Percentiles rank a stretch among this genome's conserved stretches.
These are phyloP conservation scores for Ceratocystiopsis brevicomis DNA, from an alignment of 2,329 filamentous ascomycete species.

Conservation along the genomic window DNA sequence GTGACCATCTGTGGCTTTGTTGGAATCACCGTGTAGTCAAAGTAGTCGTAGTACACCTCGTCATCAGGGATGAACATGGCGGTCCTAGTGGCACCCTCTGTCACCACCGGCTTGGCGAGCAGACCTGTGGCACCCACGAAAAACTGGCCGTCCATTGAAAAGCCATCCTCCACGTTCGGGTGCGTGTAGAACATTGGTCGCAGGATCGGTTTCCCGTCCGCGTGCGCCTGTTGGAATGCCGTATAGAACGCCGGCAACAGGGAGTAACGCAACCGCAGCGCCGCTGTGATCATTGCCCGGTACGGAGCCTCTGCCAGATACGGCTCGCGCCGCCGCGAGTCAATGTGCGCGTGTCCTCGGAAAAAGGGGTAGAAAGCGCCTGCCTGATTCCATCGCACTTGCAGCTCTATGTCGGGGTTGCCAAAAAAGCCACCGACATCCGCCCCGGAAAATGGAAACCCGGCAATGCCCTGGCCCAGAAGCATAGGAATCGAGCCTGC, in stretches of 20 bases:
- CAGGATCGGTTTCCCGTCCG: constrained; percentile 69
- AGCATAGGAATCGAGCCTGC: constrained; percentile 86
- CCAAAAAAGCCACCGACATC: constrained; percentile 98
- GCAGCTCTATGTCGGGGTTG: constrained; percentile 80
- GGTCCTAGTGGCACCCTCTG: constrained; percentile 51
- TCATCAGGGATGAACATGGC: constrained; percentile 78
- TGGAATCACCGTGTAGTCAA: constrained; percentile 57
- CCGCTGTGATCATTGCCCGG: constrained; percentile 68
- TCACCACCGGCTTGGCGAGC: constrained; percentile 77
- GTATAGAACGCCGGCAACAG: constrained; percentile 93
- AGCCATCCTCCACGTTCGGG: constrained; percentile 69
- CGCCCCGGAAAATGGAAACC: constrained; percentile 84
- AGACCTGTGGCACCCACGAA: constrained; percentile 79
- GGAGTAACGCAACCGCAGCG: constrained; percentile 72
- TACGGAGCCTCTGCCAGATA: constrained; percentile 77
- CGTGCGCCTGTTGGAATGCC: constrained; percentile 76
- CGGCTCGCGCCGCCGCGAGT: constrained; percentile 82
- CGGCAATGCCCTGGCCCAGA: constrained; percentile 76
- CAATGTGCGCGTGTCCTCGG: constrained; percentile 91
- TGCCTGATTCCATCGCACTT: constrained; percentile 90
- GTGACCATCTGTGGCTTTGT: constrained; percentile 51
- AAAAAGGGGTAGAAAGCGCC: constrained; percentile 97
- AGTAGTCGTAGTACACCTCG: constrained; percentile 90
- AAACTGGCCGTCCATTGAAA: constrained; percentile 78
- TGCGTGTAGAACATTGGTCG: constrained; percentile 87